These are phyloP conservation scores for Leccinum rimulosum DNA, from an alignment of 768 basidiomycete genomes.

Conservation along the genomic window DNA sequence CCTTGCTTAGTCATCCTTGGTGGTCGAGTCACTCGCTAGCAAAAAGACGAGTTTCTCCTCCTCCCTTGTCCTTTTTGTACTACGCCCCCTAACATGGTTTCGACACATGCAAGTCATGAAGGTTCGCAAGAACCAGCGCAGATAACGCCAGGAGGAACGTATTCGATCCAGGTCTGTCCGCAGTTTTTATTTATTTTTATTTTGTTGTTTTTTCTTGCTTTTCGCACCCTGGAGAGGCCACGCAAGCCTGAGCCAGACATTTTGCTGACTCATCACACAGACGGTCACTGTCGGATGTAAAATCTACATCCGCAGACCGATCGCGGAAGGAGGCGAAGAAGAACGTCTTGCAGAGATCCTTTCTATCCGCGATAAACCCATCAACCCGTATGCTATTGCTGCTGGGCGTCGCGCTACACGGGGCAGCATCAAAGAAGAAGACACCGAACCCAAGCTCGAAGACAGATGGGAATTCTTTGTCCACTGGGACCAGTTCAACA, in stretches of 20 bases:
- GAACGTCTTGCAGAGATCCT: conserved; percentile 95
- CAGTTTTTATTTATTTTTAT: conserved; percentile 3
- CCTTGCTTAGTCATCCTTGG: conserved; percentile 24
- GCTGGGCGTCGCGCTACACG: conserved; percentile 40
- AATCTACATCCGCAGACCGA: conserved; percentile 84
- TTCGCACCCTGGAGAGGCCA: conserved; percentile 26
- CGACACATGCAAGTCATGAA: conserved; percentile 31
- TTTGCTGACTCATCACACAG: conserved; percentile 48
- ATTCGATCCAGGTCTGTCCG: conserved; percentile 64
- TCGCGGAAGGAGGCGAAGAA: conserved; percentile 70
- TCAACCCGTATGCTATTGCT: conserved; percentile 45
- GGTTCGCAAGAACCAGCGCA: conserved; percentile 52
- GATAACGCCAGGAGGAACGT: conserved; percentile 72
- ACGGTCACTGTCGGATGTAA: conserved; percentile 93
- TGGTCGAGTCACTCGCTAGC: conserved; percentile 2
- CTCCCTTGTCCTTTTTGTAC: conserved; percentile 1
- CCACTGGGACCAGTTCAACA: conserved; percentile 99
- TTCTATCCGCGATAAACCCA: conserved; percentile 86
- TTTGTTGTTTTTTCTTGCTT: not conserved
- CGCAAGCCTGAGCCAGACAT: conserved; percentile 4
- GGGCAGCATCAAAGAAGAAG: conserved; percentile 40
- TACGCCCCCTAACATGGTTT: conserved; percentile 26
- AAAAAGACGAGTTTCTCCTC: conserved; percentile 5
- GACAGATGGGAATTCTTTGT: conserved; percentile 95
- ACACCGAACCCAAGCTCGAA: conserved; percentile 56